A percentile compares a stretch with the other conserved stretches of the same genome.
Conservation (phyloP, 78 protist genomes). For the Dictyostelium purpureum region DNA sequence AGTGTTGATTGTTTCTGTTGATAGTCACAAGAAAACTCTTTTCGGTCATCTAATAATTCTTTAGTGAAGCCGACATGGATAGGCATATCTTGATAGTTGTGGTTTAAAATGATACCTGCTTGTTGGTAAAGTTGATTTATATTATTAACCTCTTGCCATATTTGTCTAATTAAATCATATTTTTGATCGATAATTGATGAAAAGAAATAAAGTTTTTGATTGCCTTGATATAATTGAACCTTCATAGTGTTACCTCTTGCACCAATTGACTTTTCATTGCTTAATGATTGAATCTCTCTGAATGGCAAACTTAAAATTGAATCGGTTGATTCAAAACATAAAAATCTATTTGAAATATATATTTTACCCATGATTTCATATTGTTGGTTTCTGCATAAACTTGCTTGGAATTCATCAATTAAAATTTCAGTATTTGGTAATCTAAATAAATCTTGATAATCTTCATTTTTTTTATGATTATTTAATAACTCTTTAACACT, state of each 20-base stretch:
- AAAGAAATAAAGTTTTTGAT: constrained; percentile 36
- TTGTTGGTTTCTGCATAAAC: not conserved
- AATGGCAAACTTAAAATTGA: constrained; percentile 17
- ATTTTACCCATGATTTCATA: constrained; percentile 37
- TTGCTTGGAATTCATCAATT: constrained; percentile 45
- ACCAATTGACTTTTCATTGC: constrained; percentile 29
- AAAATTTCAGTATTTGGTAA: constrained; percentile 32
- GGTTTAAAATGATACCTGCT: not conserved
- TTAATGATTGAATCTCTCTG: constrained; percentile 13
- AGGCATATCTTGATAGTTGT: not conserved
- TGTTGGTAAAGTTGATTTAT: too few relatives aligned
- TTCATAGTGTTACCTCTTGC: not conserved
- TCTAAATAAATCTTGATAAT: constrained; percentile 29
- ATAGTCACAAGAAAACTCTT: constrained; percentile 13
- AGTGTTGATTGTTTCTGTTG: not conserved
- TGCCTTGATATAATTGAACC: not conserved
- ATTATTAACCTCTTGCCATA: constrained; percentile 12
- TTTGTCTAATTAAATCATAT: constrained; percentile 31
- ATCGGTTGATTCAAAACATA: constrained; percentile 60
- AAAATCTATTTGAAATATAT: constrained; percentile 29
- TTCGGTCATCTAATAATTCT: not conserved
- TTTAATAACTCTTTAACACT: constrained; percentile 42
- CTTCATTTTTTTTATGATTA: constrained; percentile 47
- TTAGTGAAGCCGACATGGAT: constrained; percentile 23
- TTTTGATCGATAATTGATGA: not conserved